A percentile compares a stretch with the other conserved stretches of the same genome.
These are phyloP conservation scores for Porpolomopsis calyptriformis DNA, from an alignment of 768 basidiomycete species.

Conservation along the genomic window DNA sequence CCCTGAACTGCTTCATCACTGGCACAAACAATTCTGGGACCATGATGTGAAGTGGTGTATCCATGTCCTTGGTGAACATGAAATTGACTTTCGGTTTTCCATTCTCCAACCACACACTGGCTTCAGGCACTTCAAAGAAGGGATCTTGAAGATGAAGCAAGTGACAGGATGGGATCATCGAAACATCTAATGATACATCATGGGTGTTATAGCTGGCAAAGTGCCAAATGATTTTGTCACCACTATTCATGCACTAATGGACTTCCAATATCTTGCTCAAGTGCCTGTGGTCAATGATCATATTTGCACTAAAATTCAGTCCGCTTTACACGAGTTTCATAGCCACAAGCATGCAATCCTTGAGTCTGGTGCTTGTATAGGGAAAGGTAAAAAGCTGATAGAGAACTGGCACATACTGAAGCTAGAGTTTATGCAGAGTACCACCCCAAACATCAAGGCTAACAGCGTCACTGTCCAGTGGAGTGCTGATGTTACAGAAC, in stretches of 20 bases:
- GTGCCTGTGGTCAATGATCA: slow-evolving; percentile 3
- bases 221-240: slow-evolving; percentile 8
- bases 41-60: slow-evolving; percentile 10
- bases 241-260: slow-evolving; percentile 8
- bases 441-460: slow-evolving; percentile 6
- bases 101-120: slow-evolving; percentile 18
- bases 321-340: slow-evolving; percentile 17
- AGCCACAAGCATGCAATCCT: slow-evolving; percentile 19
- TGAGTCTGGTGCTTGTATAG: slow-evolving; percentile 8
- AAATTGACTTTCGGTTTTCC: slow-evolving; percentile 19
- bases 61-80: slow-evolving; percentile 11
- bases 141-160: slow-evolving; percentile 18
- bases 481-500: slow-evolving; percentile 17
- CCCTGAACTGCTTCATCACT: slow-evolving; percentile 20
- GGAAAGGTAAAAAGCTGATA: slow-evolving; percentile 11
- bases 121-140: slow-evolving; percentile 19
- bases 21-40: slow-evolving; percentile 10
- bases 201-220: slow-evolving; percentile 12
- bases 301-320: slow-evolving; percentile 10
- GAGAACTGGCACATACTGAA: slow-evolving; percentile 25
- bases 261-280: slow-evolving; percentile 10
- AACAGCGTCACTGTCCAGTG: slow-evolving; percentile 17
- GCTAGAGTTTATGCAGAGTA: slow-evolving; percentile 20
- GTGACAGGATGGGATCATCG: slow-evolving; percentile 19
- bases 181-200: slow-evolving; percentile 16